A percentile compares a stretch with the other conserved stretches of the same genome.
Conservation (phyloP, 2,329 filamentous ascomycete species). For the Paracoccidioides lutzii region DNA sequence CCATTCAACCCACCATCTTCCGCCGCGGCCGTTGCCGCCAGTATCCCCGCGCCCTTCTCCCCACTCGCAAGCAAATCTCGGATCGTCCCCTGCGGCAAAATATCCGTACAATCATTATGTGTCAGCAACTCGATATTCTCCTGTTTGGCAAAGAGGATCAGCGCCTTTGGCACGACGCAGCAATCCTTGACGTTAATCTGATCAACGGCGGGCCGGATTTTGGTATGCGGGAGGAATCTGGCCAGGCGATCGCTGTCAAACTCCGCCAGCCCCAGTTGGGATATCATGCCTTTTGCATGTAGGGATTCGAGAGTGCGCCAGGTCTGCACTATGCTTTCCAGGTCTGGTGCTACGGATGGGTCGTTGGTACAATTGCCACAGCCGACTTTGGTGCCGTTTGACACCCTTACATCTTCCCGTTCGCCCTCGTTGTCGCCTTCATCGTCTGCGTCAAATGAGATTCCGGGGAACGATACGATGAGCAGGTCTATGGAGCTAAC, state of each 20-base stretch:
- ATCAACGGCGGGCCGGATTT: conserved; percentile 66
- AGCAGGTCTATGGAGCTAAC: conserved; percentile 69
- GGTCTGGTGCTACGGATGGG: conserved; percentile 19
- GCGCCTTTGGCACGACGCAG: conserved; percentile 82
- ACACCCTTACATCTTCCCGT: conserved; percentile 20
- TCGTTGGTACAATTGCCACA: neutral
- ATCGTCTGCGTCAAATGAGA: conserved; percentile 85
- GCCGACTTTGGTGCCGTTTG: neutral
- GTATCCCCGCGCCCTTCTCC: conserved; percentile 58
- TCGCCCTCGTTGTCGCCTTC: conserved; percentile 52
- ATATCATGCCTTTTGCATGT: conserved; percentile 56
- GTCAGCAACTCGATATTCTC: conserved; percentile 77
- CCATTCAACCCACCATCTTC: conserved; percentile 52
- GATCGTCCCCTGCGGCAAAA: conserved; percentile 73
- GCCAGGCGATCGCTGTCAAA: conserved; percentile 74
- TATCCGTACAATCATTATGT: conserved; percentile 86
- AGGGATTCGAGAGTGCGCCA: conserved; percentile 59
- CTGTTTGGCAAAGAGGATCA: conserved; percentile 72
- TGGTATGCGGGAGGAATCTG: conserved; percentile 60
- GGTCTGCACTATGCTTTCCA: conserved; percentile 54
- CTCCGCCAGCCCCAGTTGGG: conserved; percentile 72
- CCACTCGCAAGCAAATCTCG: conserved; percentile 68
- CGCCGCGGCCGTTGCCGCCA: conserved; percentile 47
- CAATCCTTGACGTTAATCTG: conserved; percentile 96
- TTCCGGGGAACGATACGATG: conserved; percentile 83